These are phyloP conservation scores for Skeletonema tropicum DNA, from an alignment of 108 stramenopile species.

Conservation along the genomic window DNA sequence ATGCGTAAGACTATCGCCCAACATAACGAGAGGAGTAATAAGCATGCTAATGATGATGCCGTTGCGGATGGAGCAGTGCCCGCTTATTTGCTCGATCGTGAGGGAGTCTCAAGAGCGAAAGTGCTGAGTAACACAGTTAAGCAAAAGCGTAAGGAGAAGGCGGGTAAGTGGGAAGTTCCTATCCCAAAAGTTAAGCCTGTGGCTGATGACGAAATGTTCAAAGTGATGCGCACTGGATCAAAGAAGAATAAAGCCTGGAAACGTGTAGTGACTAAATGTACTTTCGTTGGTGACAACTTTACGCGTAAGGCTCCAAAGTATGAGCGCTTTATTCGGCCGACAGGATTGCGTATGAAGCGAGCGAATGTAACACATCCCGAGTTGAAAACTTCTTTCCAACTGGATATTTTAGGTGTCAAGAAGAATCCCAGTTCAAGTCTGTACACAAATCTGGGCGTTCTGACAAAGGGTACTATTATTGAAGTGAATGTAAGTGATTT, in stretches of 20 bases:
- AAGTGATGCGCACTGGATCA: slow-evolving; percentile 90
- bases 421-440: slow-evolving; percentile 95
- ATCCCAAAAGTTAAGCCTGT: slow-evolving; percentile 99
- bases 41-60: slow-evolving; percentile 95
- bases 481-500: slow-evolving; percentile 98
- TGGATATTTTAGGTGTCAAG: slow-evolving; percentile 98
- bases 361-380: slow-evolving; percentile 99
- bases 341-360: slow-evolving; percentile 96
- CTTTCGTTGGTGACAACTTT: slow-evolving; percentile 97
- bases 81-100: slow-evolving; percentile 97
- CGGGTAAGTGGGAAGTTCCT: slow-evolving; percentile 99
- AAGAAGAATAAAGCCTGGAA: slow-evolving; percentile 98
- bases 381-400: slow-evolving; percentile 97
- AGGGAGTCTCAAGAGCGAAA: slow-evolving; percentile 97
- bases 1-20: slow-evolving; percentile 99
- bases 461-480: slow-evolving; percentile 99
- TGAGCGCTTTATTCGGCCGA: slow-evolving; percentile 99
- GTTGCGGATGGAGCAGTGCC: slow-evolving; percentile 96
- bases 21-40: slow-evolving; percentile 96
- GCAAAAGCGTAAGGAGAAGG: slow-evolving; percentile 99
- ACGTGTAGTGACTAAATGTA: slow-evolving; percentile 97
- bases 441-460: slow-evolving; percentile 97
- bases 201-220: slow-evolving; percentile 99
- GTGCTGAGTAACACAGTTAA: slow-evolving; percentile 98
- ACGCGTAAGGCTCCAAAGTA: slow-evolving; percentile 99